Conservation (phyloP, 306 rosid species). For the Herpetospermum pedunculosum region DNA sequence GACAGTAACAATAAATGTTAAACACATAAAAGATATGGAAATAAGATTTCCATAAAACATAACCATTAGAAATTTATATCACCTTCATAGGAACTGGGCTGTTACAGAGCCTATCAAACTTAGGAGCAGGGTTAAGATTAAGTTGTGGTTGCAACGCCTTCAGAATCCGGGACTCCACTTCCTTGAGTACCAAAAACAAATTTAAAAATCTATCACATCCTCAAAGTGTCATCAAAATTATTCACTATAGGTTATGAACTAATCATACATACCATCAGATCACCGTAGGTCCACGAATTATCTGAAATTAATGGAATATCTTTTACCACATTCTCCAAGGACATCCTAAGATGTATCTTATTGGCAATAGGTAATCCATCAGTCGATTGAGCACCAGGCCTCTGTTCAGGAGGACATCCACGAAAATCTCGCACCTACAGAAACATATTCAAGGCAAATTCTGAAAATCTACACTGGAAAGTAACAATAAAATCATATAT, state of each 20-base stretch:
- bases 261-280: conserved; percentile 66
- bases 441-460: conserved; percentile 11
- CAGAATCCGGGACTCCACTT: conserved; percentile 74
- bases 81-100: conserved; percentile 62
- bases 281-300: conserved; percentile 93
- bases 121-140: conserved; percentile 72
- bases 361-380: conserved; percentile 45
- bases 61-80: conserved; percentile 15
- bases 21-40: conserved; percentile 4
- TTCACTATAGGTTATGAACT: conserved; percentile 9
- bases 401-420: conserved; percentile 49
- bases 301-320: conserved; percentile 79
- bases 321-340: conserved; percentile 92
- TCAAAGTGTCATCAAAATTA: conserved; percentile 16
- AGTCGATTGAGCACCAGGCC: conserved; percentile 27
- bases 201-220: conserved; percentile 8
- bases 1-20: conserved; percentile 21
- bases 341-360: conserved; percentile 73
- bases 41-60: conserved; percentile 13
- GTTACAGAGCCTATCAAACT: conserved; percentile 60
- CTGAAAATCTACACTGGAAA: not conserved
- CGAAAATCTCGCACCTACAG: conserved; percentile 83
- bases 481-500: not conserved
- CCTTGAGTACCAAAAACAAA: conserved; percentile 36
- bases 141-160: conserved; percentile 86